Evolutionary conservation across 2,329 filamentous ascomycete genomes (phyloP), one percentile per base, ranked within the genome.

Genomic region (Stemphylium beticola): DNA sequence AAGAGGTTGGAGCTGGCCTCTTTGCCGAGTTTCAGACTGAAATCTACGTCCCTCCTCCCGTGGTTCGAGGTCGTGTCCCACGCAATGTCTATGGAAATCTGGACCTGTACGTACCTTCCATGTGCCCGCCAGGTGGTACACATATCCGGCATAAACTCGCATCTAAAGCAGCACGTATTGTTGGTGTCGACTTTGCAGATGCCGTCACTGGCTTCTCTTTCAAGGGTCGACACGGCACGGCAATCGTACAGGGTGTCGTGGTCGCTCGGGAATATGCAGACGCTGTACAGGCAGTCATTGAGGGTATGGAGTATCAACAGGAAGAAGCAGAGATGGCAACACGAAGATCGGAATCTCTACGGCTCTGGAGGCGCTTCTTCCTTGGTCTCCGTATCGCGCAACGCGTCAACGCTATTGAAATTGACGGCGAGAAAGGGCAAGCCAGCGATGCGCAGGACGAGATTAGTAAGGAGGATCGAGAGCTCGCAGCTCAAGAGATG

Each of bases 171-270:
- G 92, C 92, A 0, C 86, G 84, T 52, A 77, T 93, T 1, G 75
- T 97, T 1, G 87, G 87, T 0, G 82, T 98, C 15, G 92, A 98
- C 75, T 96, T 90, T 72, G 91, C 91, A 2, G 91, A 93, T 29
- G 95, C 95, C 0, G 85, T 99, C 4, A 95, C 89, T 0, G 93
- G 93, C 0, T 99, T 98, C 68, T 83, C 88, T 33, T 99, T 98
- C 77, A 88, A 86, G 68, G 92, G 92, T 0, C 85, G 91, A 2
- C 87, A 91, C 51, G 93, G 93, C 14, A 97, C 92, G 2, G 92
- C 95, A 1, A 83, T 97, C 2, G 77, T 95, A 2, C 83, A 85
- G 33, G 95, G 95, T 2, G 84, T 89, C 1, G 86, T 99, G 0
- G 86, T 96, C 1, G 88, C 92, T 0, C 72, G 76, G 14, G 89